Evolutionary conservation across 2,329 filamentous ascomycete species (phyloP), one percentile per base, ranked within the genome.

Genomic region (Fusarium beomiforme): DNA sequence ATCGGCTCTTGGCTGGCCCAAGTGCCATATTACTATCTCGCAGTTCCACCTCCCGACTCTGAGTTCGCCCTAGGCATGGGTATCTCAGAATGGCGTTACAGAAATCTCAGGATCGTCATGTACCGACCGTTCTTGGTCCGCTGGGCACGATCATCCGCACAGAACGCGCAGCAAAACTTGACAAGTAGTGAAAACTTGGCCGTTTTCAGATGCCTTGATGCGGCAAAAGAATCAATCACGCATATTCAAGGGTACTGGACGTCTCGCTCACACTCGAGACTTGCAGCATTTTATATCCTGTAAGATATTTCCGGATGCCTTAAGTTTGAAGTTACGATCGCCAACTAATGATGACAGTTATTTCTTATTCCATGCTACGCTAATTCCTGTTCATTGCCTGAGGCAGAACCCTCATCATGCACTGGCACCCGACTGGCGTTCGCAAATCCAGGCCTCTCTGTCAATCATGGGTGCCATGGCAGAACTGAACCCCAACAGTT

Each of bases 401-500:
- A 29, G 67, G 1, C 60, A 70, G 10, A 70, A 67, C 19, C 66
- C 67, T 0, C 61, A 62, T 12, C 67, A 70, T 23, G 34, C 67
- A 10, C 50, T 70, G 1, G 67, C 67, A 1, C 39, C 61, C 5
- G 61, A 65, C 29, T 70, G 67, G 67, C 67, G 67, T 39, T 59
- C 62, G 2, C 71, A 73, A 17, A 73, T 73, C 17, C 67, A 56
- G 29, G 62, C 67, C 6, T 73, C 71, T 1, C 31, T 73, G 2
- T 36, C 67, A 3, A 58, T 73, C 8, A 73, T 73, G 71, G 59
- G 59, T 5, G 63, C 56, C 19, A 72, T 73, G 70, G 50, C 44
- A 2, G 70, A 72, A 17, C 49, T 73, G 6, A 73, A 66, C n/a
- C 58, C 70, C 8, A 73, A 73, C 36, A 71, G 70, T 33, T 64